Base-by-base conservation (phyloP, 2,329 filamentous ascomycete genomes). In the Fusarium sp. region DNA sequence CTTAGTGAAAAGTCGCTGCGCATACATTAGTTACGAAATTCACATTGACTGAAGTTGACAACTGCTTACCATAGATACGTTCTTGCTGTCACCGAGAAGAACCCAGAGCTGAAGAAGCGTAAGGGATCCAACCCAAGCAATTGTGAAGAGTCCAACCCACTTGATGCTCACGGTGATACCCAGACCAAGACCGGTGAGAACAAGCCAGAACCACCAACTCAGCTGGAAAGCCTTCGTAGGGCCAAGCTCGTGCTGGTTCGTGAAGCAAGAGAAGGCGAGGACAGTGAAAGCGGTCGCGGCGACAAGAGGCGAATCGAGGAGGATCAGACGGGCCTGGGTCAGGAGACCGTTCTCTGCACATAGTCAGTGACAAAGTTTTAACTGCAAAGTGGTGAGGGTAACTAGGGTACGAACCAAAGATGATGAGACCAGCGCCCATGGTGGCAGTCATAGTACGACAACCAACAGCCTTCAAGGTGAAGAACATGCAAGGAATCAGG, bases 111-210 rank as follows among this genome's bases (percentile, higher is more conserved):
- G 96, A 45, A 99, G 79, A 44, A 95, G 80, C 37, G 96, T 99
- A 81, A 99, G 87, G 79, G 86, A 88, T 66, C 96, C 96, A 71
- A 99, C 93, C 96, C 96, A 99, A 48, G 95, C 96, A 79, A 97
- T 97, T 67, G 96, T 99, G 84, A 99, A 98, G 52, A 99, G 85
- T 50, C 96, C 96, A 76, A 99, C 96, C 96, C 96, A 99, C 84
- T 99, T 99, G 75, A 98, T 94, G 82, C 95, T 98, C 65, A 90
- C 88, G 9, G 96, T 98, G 50, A 95, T 90, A 66, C 96, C 96
- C 50, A 99, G 85, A 37, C 91, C 92, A 43, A 99, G 82, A 73
- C 96, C 96, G 44, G 92, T 96, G 77, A 93, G 89, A 58, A 87
- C 85, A 55, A 99, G 87, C 95, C 96, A 99, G 82, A 98, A 97